These are phyloP conservation scores for Coprinopsis cinerea DNA, from an alignment of 768 basidiomycete species.

Conservation along the genomic window DNA sequence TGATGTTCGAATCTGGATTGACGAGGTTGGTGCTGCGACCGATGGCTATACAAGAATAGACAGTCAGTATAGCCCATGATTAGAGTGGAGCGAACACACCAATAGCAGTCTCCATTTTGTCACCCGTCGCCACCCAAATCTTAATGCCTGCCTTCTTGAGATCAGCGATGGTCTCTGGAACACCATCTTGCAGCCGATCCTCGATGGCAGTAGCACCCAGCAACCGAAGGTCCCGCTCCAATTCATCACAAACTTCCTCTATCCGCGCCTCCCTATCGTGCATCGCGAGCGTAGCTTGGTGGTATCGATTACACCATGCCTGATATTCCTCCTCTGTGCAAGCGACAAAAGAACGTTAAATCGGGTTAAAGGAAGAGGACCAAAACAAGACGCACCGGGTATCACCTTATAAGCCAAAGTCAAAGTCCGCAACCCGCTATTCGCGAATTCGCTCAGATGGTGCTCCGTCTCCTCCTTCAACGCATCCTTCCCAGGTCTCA, in stretches of 20 bases:
- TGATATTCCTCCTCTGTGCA: constrained; percentile 66
- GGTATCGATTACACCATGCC: constrained; percentile 72
- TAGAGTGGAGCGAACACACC: constrained; percentile 37
- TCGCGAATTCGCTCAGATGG: constrained; percentile 84
- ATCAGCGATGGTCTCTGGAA: constrained; percentile 93
- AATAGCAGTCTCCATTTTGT: constrained; percentile 95
- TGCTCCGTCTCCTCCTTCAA: constrained; percentile 71
- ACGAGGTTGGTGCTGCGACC: constrained; percentile 95
- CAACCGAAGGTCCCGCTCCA: constrained; percentile 74
- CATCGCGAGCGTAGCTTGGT: constrained; percentile 69
- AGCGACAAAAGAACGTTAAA: not conserved
- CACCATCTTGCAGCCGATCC: constrained; percentile 93
- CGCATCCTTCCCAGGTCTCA: constrained; percentile 57
- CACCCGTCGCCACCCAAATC: constrained; percentile 96
- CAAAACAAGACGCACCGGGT: constrained; percentile 44
- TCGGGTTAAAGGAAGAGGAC: not conserved
- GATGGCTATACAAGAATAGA: constrained; percentile 57
- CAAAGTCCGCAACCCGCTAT: constrained; percentile 79
- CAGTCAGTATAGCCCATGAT: constrained; percentile 1
- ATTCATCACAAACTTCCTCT: constrained; percentile 69
- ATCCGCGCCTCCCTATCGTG: constrained; percentile 74
- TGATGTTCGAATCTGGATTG: constrained; percentile 79
- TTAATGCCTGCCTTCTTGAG: constrained; percentile 95
- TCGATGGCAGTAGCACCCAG: constrained; percentile 97
- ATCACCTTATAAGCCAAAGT: constrained; percentile 88